Conservation (phyloP, 108 stramenopile genomes). For the Skeletonema marinoi region DNA sequence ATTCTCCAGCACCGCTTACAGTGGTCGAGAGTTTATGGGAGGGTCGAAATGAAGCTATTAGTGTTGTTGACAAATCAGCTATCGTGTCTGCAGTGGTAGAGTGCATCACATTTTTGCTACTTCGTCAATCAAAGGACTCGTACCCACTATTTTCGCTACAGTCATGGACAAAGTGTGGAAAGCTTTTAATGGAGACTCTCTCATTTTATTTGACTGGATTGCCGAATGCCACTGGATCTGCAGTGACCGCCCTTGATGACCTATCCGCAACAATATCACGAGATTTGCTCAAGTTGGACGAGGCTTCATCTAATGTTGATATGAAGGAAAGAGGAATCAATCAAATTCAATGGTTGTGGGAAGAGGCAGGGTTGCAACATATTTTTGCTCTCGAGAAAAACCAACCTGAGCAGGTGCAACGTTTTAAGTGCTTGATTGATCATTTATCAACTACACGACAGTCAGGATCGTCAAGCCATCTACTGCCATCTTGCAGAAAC, state of each 20-base stretch:
- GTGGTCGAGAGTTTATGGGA: slow-evolving; percentile 64
- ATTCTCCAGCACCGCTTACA: slow-evolving; percentile 11
- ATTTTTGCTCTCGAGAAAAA: slow-evolving; percentile 13
- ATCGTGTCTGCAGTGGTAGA: slow-evolving; percentile 72
- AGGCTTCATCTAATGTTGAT: slow-evolving; percentile 9
- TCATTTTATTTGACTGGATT: slow-evolving; percentile 30
- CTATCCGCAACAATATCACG: slow-evolving; percentile 32
- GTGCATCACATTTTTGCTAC: slow-evolving; percentile 62
- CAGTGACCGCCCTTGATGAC: slow-evolving; percentile 26
- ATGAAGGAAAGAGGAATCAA: slow-evolving; percentile 21
- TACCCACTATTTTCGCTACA: slow-evolving; percentile 6
- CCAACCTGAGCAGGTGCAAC: slow-evolving; percentile 1
- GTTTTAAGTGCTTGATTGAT: slow-evolving; percentile 12
- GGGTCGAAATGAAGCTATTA: slow-evolving; percentile 54
- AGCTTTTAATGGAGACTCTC: slow-evolving; percentile 37
- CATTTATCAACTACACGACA: not conserved
- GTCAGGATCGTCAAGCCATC: not conserved
- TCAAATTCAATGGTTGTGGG: slow-evolving; percentile 39
- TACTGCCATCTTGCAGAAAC: slow-evolving; percentile 19
- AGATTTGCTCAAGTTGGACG: slow-evolving; percentile 32
- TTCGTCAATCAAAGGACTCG: slow-evolving; percentile 30
- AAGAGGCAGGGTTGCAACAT: slow-evolving; percentile 24
- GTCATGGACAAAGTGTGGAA: slow-evolving; percentile 21
- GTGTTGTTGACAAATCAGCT: slow-evolving; percentile 49
- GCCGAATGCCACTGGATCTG: slow-evolving; percentile 11